Conservation (phyloP, 2,329 filamentous ascomycete species). For the Aspergillus sp. region DNA sequence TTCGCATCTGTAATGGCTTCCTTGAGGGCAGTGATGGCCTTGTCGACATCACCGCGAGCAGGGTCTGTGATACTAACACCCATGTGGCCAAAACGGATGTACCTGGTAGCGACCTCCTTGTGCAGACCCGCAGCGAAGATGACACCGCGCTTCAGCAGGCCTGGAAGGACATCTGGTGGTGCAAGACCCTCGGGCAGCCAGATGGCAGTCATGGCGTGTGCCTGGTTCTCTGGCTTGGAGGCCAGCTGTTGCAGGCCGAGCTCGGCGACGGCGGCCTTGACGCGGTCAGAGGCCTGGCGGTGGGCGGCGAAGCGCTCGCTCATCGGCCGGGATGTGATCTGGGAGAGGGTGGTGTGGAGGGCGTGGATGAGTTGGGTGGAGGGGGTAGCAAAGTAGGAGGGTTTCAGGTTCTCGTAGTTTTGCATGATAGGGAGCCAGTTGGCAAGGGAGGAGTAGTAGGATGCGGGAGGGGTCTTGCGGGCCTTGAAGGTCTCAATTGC, state of each 20-base stretch:
- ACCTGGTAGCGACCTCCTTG: conserved; percentile 91
- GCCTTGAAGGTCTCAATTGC: conserved; percentile 80
- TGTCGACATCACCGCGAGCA: conserved; percentile 78
- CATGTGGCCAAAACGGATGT: conserved; percentile 97
- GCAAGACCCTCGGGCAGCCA: conserved; percentile 86
- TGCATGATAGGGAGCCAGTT: conserved; percentile 99
- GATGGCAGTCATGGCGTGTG: conserved; percentile 97
- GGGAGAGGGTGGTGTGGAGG: conserved; percentile 82
- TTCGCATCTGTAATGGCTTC: conserved; percentile 76
- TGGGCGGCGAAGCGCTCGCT: conserved; percentile 83
- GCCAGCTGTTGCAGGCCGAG: conserved; percentile 89
- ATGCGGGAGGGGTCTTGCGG: conserved; percentile 78
- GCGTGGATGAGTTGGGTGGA: conserved; percentile 93
- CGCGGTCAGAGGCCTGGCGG: conserved; percentile 75
- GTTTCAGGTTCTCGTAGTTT: conserved; percentile 97
- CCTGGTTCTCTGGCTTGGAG: conserved; percentile 83
- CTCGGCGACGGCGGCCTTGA: conserved; percentile 81
- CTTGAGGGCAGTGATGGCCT: conserved; percentile 78
- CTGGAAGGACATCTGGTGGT: conserved; percentile 82
- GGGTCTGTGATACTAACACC: conserved; percentile 88
- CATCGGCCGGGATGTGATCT: conserved; percentile 81
- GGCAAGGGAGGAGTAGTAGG: conserved; percentile 95
- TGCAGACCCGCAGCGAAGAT: conserved; percentile 95
- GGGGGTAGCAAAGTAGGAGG: conserved; percentile 96
- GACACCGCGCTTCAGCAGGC: conserved; percentile 81